These are phyloP conservation scores for Thuja plicata DNA, from an alignment of 83 land plant species.

Conservation along the genomic window DNA sequence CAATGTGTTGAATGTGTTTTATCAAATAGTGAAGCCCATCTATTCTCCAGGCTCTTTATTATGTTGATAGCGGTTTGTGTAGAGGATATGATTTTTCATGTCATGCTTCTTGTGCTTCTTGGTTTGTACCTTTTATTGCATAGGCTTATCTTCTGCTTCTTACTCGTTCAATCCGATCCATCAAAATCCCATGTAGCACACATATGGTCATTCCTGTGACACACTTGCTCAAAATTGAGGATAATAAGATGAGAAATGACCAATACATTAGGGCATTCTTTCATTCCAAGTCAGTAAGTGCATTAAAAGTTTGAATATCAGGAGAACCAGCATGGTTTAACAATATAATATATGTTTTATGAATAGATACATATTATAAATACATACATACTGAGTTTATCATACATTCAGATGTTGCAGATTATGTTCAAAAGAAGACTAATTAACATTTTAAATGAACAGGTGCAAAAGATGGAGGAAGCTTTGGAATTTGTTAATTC, in stretches of 20 bases:
- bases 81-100: background rate
- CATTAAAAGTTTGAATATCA: background rate
- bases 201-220: background rate
- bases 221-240: background rate
- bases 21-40: background rate
- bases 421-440: background rate
- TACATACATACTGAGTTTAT: background rate
- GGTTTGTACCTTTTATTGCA: background rate
- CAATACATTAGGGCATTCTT: background rate
- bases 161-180: background rate
- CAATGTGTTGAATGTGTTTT: background rate
- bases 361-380: background rate
- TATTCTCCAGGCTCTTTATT: background rate
- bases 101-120: background rate
- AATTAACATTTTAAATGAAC: background rate
- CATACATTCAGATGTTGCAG: background rate
- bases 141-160: background rate
- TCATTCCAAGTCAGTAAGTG: background rate
- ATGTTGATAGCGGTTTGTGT: background rate
- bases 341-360: background rate
- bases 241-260: background rate
- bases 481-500: conserved; percentile 44
- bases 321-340: background rate
- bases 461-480: conserved; percentile 59
- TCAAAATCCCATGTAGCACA: background rate